Conservation (phyloP, 305 asterid genomes). For the Ruellia speciosa region DNA sequence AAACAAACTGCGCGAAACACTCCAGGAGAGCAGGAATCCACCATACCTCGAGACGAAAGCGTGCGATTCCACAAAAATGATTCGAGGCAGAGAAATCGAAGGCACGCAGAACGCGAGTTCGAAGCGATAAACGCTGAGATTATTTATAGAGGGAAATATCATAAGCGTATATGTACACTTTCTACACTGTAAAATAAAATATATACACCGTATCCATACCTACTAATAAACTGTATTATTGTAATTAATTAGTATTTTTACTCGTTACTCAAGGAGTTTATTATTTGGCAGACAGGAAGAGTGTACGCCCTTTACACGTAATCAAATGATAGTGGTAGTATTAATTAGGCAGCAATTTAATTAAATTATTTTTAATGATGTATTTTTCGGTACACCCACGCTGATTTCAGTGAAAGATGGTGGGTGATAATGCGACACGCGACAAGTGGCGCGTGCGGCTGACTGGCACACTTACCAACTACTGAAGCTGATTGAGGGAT, state of each 20-base stretch:
- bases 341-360: no score
- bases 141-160: constrained; percentile 33
- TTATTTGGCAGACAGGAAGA: no score
- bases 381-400: no score
- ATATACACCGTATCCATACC: no score
- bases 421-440: not conserved
- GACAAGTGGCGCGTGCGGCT: not conserved
- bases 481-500: not conserved
- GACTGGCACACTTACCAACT: not conserved
- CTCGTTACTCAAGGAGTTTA: no score
- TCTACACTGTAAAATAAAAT: no score
- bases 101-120: constrained; percentile 35
- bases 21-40: constrained; percentile 22
- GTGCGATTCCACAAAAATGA: constrained; percentile 12
- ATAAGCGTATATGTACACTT: not conserved
- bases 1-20: constrained; percentile 6
- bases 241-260: no score
- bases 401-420: not conserved
- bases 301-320: no score
- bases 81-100: constrained; percentile 17
- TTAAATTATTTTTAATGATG: no score
- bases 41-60: constrained; percentile 32
- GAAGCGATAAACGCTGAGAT: constrained; percentile 14
- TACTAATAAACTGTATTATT: no score
- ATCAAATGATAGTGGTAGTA: no score